phyloP scores from a whole-genome alignment of 1,139 yeast species.

The Candida freyschussii region DNA sequence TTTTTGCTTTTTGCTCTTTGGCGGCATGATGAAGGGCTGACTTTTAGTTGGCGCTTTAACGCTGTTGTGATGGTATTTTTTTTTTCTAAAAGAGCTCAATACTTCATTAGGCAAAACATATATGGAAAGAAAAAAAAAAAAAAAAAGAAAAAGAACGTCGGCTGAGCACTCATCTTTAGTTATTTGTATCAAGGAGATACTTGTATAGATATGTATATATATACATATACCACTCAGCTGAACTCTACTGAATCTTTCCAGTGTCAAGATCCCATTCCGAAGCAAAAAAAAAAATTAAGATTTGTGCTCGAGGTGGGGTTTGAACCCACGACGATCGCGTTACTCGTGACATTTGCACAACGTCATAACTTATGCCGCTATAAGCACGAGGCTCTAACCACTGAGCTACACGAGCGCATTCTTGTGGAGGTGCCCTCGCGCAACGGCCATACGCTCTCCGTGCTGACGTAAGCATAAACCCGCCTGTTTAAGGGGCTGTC shows the following conservation, averaged over 20 bases:
- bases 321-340: constrained; percentile 52
- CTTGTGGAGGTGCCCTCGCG: constrained; percentile 11
- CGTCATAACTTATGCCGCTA: constrained; percentile 34
- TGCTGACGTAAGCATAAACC: constrained; percentile 1
- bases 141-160: neutral
- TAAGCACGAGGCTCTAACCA: constrained; percentile 50
- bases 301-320: constrained; percentile 45
- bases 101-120: neutral
- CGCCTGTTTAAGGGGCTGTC: no score
- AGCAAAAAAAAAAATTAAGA: constrained; percentile 8
- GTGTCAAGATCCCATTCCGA: constrained; percentile 1
- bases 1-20: constrained; percentile 47
- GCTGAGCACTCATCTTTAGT: no score
- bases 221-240: no score
- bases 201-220: no score
- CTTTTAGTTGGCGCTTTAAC: no score
- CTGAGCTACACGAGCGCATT: constrained; percentile 45
- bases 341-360: constrained; percentile 35
- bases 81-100: neutral
- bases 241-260: neutral
- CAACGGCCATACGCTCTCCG: neutral
- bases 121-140: neutral
- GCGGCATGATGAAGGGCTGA: constrained; percentile 33
- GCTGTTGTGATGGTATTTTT: neutral
- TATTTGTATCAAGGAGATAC: no score